Conservation (phyloP, 768 basidiomycete species). For the Russula griseocarnosa region DNA sequence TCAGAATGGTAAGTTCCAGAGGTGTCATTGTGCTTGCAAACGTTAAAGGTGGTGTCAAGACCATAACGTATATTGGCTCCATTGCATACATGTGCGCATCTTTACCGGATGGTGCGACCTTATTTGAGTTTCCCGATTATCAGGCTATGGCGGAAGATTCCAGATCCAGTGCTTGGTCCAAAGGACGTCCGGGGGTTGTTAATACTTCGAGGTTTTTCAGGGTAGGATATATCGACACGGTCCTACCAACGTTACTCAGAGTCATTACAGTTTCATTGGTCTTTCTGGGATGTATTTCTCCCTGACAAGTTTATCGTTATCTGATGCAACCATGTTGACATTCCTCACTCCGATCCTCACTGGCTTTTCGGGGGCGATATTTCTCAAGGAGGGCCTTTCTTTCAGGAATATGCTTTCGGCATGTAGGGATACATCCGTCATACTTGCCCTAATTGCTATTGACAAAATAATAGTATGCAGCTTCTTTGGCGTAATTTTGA, state of each 20-base stretch:
- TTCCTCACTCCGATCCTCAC: conserved; percentile 70
- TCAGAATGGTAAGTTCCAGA: conserved; percentile 50
- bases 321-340: conserved; percentile 72
- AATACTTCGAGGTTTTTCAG: conserved; percentile 54
- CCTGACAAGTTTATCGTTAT: conserved; percentile 67
- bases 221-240: conserved; percentile 37
- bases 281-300: conserved; percentile 66
- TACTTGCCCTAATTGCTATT: neutral
- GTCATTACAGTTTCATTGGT: conserved; percentile 57
- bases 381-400: conserved; percentile 58
- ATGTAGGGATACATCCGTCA: conserved; percentile 33
- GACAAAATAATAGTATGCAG: conserved; percentile 46
- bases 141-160: conserved; percentile 42
- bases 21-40: conserved; percentile 9
- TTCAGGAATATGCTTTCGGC: conserved; percentile 54
- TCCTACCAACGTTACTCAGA: neutral
- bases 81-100: conserved; percentile 45
- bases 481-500: conserved; percentile 72
- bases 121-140: conserved; percentile 27
- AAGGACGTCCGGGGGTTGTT: conserved; percentile 61
- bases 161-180: conserved; percentile 65
- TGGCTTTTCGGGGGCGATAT: conserved; percentile 55
- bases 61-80: conserved; percentile 51
- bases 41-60: conserved; percentile 33
- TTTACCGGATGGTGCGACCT: neutral